Evolutionary conservation across 192 early-diverging fungal species (phyloP).

Genomic region (Coemansia sp.): DNA sequence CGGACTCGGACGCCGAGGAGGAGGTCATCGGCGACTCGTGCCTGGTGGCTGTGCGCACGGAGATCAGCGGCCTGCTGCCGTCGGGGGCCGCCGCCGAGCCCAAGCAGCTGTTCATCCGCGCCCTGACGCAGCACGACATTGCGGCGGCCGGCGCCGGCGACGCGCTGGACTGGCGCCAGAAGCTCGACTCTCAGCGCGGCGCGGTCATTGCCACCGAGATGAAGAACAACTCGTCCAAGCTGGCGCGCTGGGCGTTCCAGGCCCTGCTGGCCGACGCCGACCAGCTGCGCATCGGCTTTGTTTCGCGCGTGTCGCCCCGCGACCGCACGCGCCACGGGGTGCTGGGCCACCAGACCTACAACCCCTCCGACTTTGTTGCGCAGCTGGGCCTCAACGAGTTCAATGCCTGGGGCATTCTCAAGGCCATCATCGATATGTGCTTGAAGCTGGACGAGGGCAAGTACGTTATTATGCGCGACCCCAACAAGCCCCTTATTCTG

Average conservation of each 20-base stretch:
- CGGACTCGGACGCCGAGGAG: slow-evolving; percentile 52
- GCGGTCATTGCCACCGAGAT: slow-evolving; percentile 96
- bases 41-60: slow-evolving; percentile 81
- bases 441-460: slow-evolving; percentile 86
- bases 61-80: slow-evolving; percentile 78
- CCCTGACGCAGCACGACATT: slow-evolving; percentile 93
- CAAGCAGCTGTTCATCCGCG: slow-evolving; percentile 64
- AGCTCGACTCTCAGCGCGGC: slow-evolving; percentile 90
- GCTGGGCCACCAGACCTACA: slow-evolving; percentile 79
- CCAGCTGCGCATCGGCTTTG: slow-evolving; percentile 86
- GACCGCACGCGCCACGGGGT: slow-evolving; percentile 79
- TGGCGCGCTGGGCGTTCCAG: slow-evolving; percentile 95
- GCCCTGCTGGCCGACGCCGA: slow-evolving; percentile 83
- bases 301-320: slow-evolving; percentile 72
- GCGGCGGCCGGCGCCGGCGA: slow-evolving; percentile 79
- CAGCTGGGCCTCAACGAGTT: slow-evolving; percentile 85
- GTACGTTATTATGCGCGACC: slow-evolving; percentile 93
- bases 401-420: slow-evolving; percentile 95
- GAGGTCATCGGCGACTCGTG: slow-evolving; percentile 53
- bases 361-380: slow-evolving; percentile 82
- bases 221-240: slow-evolving; percentile 95
- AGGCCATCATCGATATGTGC: slow-evolving; percentile 88
- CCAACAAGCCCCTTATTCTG: slow-evolving; percentile 87
- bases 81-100: slow-evolving; percentile 44
- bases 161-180: slow-evolving; percentile 91